Conservation (phyloP, 2,329 filamentous ascomycete genomes). For the Neoarthrinium moseri region DNA sequence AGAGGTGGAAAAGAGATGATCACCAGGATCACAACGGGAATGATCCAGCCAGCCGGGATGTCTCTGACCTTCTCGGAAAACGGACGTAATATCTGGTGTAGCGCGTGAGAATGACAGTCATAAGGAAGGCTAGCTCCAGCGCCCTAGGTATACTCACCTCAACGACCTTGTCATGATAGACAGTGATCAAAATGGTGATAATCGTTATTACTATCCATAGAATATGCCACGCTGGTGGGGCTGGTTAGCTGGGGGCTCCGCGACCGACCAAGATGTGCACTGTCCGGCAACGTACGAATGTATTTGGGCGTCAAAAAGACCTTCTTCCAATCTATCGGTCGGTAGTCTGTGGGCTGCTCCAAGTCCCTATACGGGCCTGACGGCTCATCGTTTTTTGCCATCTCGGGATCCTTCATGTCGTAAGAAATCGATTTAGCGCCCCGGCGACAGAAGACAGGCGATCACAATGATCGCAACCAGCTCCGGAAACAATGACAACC, state of each 20-base stretch:
- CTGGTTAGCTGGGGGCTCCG: background rate
- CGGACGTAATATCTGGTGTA: constrained; percentile 28
- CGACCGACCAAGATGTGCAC: background rate
- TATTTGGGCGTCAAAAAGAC: constrained; percentile 33
- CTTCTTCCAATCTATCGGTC: constrained; percentile 32
- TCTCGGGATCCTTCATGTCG: constrained; percentile 6
- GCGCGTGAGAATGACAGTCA: background rate
- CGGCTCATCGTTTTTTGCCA: constrained; percentile 5
- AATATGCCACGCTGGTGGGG: constrained; percentile 22
- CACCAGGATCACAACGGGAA: constrained; percentile 37
- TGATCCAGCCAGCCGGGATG: constrained; percentile 36
- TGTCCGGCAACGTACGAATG: constrained; percentile 20
- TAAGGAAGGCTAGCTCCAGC: too few relatives aligned
- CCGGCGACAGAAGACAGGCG: too few relatives aligned
- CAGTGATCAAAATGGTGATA: constrained; percentile 29
- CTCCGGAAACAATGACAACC: too few relatives aligned
- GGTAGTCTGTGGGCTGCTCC: constrained; percentile 30
- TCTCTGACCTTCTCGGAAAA: constrained; percentile 35
- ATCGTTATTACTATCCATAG: constrained; percentile 26
- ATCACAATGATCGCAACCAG: too few relatives aligned
- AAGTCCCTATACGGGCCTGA: background rate
- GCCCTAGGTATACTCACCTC: constrained; percentile 19
- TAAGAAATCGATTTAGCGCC: too few relatives aligned
- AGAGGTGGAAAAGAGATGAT: constrained; percentile 39
- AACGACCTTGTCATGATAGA: constrained; percentile 38